These are phyloP conservation scores for Cutaneotrichosporon sp. DNA, from an alignment of 1,284 basidiomycete genomes.

Conservation along the genomic window DNA sequence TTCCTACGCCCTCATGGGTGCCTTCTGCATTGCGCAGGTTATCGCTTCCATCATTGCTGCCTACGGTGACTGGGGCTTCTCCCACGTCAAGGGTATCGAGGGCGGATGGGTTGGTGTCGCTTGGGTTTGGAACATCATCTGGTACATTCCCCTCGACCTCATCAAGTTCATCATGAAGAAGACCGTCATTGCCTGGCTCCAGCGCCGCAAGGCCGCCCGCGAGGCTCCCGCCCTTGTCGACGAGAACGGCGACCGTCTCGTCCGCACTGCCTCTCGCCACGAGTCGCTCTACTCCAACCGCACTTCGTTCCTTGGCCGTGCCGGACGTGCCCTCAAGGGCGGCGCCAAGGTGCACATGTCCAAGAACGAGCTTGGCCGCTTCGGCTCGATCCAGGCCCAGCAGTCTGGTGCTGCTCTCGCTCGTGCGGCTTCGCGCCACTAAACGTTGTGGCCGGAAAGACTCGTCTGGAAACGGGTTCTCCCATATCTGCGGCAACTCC, in stretches of 20 bases:
- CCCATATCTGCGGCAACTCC: background rate
- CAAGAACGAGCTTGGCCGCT: slow-evolving; percentile 50
- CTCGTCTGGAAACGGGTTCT: slow-evolving; percentile 1
- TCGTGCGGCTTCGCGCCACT: slow-evolving; percentile 31
- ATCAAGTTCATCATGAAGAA: slow-evolving; percentile 96
- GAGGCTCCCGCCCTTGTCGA: slow-evolving; percentile 51
- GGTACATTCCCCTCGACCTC: slow-evolving; percentile 90
- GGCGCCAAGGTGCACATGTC: slow-evolving; percentile 49
- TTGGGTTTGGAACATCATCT: slow-evolving; percentile 93
- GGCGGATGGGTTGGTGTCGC: slow-evolving; percentile 96
- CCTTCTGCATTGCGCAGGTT: slow-evolving; percentile 89
- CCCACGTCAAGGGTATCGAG: slow-evolving; percentile 66
- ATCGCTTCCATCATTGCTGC: slow-evolving; percentile 92
- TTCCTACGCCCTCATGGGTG: slow-evolving; percentile 77
- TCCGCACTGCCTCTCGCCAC: slow-evolving; percentile 82
- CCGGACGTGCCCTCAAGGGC: slow-evolving; percentile 42
- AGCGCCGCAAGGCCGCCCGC: slow-evolving; percentile 60
- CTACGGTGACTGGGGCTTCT: slow-evolving; percentile 89
- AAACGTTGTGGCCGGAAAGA: background rate
- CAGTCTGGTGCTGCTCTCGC: slow-evolving; percentile 49
- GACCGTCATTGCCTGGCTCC: slow-evolving; percentile 78
- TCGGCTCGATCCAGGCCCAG: slow-evolving; percentile 50
- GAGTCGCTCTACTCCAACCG: slow-evolving; percentile 74
- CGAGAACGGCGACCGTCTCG: slow-evolving; percentile 67
- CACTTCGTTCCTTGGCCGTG: slow-evolving; percentile 44